A percentile compares a stretch with the other conserved stretches of the same genome.
phyloP scores from a whole-genome alignment of 2,329 filamentous ascomycete genomes.

The Tympanopsis confertula region DNA sequence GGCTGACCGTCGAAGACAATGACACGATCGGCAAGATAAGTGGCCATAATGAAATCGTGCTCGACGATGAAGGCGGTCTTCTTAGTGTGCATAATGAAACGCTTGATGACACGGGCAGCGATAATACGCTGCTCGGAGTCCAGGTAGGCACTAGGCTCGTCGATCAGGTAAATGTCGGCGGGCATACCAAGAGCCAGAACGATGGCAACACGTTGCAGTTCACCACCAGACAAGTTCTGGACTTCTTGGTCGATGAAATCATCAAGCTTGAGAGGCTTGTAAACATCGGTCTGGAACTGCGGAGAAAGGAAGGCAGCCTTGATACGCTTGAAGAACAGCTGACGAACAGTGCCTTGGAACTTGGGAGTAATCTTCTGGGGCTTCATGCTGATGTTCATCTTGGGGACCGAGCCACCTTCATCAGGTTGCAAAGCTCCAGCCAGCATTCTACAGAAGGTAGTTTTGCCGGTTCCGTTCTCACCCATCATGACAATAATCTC shows the following conservation, averaged over 20 bases:
- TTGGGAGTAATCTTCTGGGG: conserved; percentile 98
- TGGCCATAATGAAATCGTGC: conserved; percentile 98
- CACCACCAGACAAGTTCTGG: conserved; percentile 96
- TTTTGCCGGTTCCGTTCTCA: conserved; percentile 98
- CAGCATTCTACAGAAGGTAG: conserved; percentile 93
- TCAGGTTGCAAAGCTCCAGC: conserved; percentile 91
- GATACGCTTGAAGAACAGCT: conserved; percentile 99
- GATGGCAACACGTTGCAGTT: conserved; percentile 97
- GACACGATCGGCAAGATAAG: conserved; percentile 70
- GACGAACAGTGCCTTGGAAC: conserved; percentile 90
- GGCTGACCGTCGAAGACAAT: conserved; percentile 97
- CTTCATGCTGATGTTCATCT: conserved; percentile 98
- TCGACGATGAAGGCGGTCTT: conserved; percentile 99
- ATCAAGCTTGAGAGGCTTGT: conserved; percentile 97
- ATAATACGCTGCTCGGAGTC: conserved; percentile 99
- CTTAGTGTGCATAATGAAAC: conserved; percentile 99
- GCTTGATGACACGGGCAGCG: conserved; percentile 93
- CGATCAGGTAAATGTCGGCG: conserved; percentile 96
- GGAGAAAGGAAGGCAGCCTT: conserved; percentile 91
- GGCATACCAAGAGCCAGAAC: conserved; percentile 91
- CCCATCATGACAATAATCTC: conserved; percentile 99
- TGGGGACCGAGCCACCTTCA: conserved; percentile 62
- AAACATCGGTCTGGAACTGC: conserved; percentile 98
- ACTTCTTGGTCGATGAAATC: conserved; percentile 99
- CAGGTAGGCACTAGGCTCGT: conserved; percentile 93